Percentiles rank a stretch among this genome's conserved stretches.
phyloP scores from a whole-genome alignment of 805 yeast genomes.

The Saccharomyces mikatae region DNA sequence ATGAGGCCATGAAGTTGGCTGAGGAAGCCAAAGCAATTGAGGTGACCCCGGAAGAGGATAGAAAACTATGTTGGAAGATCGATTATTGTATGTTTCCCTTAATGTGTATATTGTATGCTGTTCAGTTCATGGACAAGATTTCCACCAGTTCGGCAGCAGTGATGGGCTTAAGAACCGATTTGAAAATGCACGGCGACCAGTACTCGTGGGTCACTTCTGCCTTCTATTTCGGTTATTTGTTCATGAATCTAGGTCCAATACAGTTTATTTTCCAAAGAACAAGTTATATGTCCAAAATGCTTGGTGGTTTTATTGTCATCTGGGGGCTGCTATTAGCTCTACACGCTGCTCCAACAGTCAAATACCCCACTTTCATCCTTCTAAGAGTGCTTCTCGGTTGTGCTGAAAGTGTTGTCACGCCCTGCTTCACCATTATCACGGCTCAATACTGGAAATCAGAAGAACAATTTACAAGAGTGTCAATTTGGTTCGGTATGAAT shows the following conservation, averaged over 20 bases:
- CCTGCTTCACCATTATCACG: slow-evolving; percentile 49
- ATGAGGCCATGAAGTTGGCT: slow-evolving; percentile 40
- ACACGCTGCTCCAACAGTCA: slow-evolving; percentile 39
- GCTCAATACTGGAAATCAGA: slow-evolving; percentile 49
- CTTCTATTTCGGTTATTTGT: slow-evolving; percentile 57
- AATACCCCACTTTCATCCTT: slow-evolving; percentile 39
- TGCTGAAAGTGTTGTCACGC: slow-evolving; percentile 47
- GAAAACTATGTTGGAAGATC: slow-evolving; percentile 38
- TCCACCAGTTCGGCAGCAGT: slow-evolving; percentile 46
- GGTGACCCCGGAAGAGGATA: slow-evolving; percentile 30
- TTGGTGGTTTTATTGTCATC: slow-evolving; percentile 39
- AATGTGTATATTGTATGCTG: slow-evolving; percentile 40
- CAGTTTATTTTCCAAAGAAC: slow-evolving; percentile 39
- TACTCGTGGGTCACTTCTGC: slow-evolving; percentile 55
- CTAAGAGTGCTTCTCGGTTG: slow-evolving; percentile 45
- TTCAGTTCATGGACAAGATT: slow-evolving; percentile 55
- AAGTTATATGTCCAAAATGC: slow-evolving; percentile 45
- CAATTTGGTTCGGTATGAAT: slow-evolving; percentile 38
- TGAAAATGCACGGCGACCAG: slow-evolving; percentile 36
- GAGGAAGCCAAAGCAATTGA: slow-evolving; percentile 27
- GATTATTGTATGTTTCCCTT: slow-evolving; percentile 45
- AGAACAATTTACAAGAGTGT: slow-evolving; percentile 38
- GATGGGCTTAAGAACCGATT: slow-evolving; percentile 40
- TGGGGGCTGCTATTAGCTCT: slow-evolving; percentile 57
- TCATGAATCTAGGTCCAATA: slow-evolving; percentile 40